Base-by-base conservation (phyloP, 352 stramenopile species). In the Plasmopara muralis region DNA sequence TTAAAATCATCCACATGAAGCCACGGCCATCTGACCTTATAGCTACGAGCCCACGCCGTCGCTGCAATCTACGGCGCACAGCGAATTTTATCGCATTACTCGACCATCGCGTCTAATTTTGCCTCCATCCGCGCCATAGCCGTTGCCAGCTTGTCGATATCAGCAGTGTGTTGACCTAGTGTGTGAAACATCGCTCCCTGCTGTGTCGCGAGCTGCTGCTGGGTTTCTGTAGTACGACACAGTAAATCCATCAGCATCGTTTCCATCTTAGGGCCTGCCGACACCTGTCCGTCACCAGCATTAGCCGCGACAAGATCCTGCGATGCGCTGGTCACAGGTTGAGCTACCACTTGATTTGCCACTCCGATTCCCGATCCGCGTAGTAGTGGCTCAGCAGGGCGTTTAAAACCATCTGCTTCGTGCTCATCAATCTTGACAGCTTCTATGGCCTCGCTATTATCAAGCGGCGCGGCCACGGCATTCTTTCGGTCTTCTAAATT, bases 401-500 rank as follows among this genome's bases (percentile, higher is more conserved):
- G 66, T 12, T 71, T 65, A 28, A 65, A 44, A 44, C 57, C 57
- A 42, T 59, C 67, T 31, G 54, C 8, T 31, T 67, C 50, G 14
- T 63, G 62, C 10, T 51, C 53, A 29, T 68, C 41, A 9, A 38
- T 48, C 8, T 72, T 59, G 15, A 66, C 47, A 16, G 68, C 61
- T 8, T 75, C 61, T 38, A 78, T 65, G 4, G 68, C 64, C 34
- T 74, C 69, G 3, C 64, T 66, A 33, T 70, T 71, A 16, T 86
- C 73, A 35, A 90, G 50, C 20, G 83, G 83, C 8, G 80, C 67
- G 5, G 76, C 74, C 28, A 90, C 68, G 7, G 78, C 83, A 53
- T 91, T 93, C 72, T 93, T 93, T n/a, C 83, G 83, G 66, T 93
- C 83, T 53, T 93, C 83, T 33, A 93, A 52, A 58, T 93, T 91